A percentile compares a stretch with the other conserved stretches of the same genome.
Conservation (phyloP, 2,329 filamentous ascomycete genomes). For the Hymenoscyphus linearis region DNA sequence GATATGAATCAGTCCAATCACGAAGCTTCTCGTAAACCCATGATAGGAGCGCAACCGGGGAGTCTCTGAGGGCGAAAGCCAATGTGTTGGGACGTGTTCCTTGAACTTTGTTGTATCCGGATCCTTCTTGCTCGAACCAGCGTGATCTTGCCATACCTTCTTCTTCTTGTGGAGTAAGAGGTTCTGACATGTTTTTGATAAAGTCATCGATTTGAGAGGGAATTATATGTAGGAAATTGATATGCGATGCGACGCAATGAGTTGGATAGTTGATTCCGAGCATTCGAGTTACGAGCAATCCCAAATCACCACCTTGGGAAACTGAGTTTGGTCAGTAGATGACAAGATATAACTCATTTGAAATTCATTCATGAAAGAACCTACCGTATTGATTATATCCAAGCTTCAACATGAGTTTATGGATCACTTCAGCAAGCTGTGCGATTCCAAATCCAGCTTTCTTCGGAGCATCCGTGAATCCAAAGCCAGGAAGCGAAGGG, state of each 20-base stretch:
- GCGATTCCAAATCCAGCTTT: constrained; percentile 48
- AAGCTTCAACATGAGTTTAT: constrained; percentile 63
- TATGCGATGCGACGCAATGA: constrained; percentile 47
- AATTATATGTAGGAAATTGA: constrained; percentile 15
- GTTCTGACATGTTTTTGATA: constrained; percentile 9
- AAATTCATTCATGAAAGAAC: constrained; percentile 23
- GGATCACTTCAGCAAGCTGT: constrained; percentile 59
- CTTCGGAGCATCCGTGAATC: constrained; percentile 37
- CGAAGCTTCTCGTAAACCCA: constrained; percentile 81
- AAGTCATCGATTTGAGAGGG: background rate
- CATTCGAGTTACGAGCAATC: constrained; percentile 57
- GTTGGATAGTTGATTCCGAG: constrained; percentile 55
- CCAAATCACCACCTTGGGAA: constrained; percentile 67
- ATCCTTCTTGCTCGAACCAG: constrained; percentile 18
- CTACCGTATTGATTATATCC: constrained; percentile 54
- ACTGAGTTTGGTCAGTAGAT: constrained; percentile 17
- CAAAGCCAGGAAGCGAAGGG: constrained; percentile 49
- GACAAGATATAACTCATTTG: background rate
- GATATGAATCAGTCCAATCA: constrained; percentile 68
- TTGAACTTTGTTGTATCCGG: constrained; percentile 36
- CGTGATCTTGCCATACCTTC: constrained; percentile 14
- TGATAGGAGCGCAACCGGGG: constrained; percentile 62
- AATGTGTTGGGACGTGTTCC: constrained; percentile 66
- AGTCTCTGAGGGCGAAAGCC: constrained; percentile 63
- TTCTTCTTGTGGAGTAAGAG: constrained; percentile 8